A percentile compares a stretch with the other conserved stretches of the same genome.
Evolutionary conservation across 2,329 filamentous ascomycete species (phyloP).

Genomic region (Fusarium gaditjirri): DNA sequence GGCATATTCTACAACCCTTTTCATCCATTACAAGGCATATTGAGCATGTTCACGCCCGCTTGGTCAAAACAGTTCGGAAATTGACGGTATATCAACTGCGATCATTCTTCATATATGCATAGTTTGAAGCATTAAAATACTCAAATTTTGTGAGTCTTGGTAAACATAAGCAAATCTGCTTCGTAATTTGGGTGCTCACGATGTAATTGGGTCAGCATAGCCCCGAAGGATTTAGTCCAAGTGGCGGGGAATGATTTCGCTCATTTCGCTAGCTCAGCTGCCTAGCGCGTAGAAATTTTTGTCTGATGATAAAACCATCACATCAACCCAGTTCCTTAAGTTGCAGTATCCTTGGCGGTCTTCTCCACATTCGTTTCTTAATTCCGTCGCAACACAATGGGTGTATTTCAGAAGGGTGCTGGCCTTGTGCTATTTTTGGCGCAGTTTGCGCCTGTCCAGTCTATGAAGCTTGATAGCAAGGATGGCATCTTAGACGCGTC

Average conservation of each 20-base stretch:
- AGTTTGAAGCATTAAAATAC: not conserved
- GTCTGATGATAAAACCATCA: not conserved
- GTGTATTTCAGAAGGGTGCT: not conserved
- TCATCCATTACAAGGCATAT: not conserved
- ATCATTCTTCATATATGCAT: accelerated
- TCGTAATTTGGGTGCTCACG: not conserved
- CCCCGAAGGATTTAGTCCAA: slow-evolving; percentile 6
- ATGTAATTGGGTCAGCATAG: not conserved
- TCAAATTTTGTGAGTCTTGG: not conserved
- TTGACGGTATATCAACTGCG: accelerated
- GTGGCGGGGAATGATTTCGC: not conserved
- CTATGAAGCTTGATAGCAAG: slow-evolving; percentile 4
- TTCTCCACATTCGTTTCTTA: not conserved
- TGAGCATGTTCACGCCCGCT: not conserved
- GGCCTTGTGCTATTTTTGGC: slow-evolving; percentile 8
- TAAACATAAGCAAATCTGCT: not conserved
- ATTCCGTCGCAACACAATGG: not conserved
- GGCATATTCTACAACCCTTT: no score
- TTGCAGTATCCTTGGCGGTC: not conserved
- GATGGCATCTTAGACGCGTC: slow-evolving; percentile 25
- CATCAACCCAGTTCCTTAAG: not conserved
- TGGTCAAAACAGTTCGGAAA: not conserved
- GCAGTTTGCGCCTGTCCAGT: slow-evolving; percentile 6
- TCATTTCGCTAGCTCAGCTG: slow-evolving; percentile 11
- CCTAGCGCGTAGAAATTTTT: not conserved